Conservation (phyloP, 1,284 basidiomycete genomes). For the Cerrena zonata region DNA sequence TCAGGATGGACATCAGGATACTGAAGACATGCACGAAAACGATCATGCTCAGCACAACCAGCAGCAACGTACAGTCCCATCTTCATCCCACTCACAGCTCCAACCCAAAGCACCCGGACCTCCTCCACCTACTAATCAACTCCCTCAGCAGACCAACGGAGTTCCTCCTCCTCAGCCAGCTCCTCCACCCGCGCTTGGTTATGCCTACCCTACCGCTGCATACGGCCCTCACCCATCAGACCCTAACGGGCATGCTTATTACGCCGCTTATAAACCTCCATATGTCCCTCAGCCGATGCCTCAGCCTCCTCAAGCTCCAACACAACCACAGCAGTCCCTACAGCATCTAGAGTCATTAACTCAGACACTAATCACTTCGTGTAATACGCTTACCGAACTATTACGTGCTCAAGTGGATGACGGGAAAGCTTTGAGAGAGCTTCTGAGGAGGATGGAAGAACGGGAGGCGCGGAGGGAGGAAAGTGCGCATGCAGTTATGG, state of each 20-base stretch:
- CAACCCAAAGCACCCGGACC: not conserved
- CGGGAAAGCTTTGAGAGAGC: slow-evolving; percentile 42
- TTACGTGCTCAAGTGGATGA: slow-evolving; percentile 30
- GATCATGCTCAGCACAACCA: slow-evolving; percentile 4
- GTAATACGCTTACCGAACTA: slow-evolving; percentile 40
- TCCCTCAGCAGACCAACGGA: not conserved
- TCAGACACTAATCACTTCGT: slow-evolving; percentile 51
- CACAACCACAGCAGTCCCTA: slow-evolving; percentile 18
- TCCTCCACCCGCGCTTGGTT: not conserved
- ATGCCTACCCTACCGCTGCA: not conserved
- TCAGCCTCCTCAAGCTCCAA: not conserved
- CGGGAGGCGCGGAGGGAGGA: slow-evolving; percentile 47
- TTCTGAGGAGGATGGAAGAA: slow-evolving; percentile 57
- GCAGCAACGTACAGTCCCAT: not conserved
- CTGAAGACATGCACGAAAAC: not conserved
- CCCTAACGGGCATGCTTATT: not conserved
- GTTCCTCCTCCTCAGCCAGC: not conserved
- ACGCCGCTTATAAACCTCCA: slow-evolving; percentile 7
- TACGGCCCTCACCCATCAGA: not conserved
- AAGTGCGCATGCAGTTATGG: slow-evolving; percentile 39
- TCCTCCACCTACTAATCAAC: not conserved
- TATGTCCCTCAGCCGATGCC: slow-evolving; percentile 5
- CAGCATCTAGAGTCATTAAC: slow-evolving; percentile 45
- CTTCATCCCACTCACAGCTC: not conserved
- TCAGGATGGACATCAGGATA: not conserved